These are phyloP conservation scores for Hypoxylon subgilvum DNA, from an alignment of 495 filamentous ascomycete species.

Conservation along the genomic window DNA sequence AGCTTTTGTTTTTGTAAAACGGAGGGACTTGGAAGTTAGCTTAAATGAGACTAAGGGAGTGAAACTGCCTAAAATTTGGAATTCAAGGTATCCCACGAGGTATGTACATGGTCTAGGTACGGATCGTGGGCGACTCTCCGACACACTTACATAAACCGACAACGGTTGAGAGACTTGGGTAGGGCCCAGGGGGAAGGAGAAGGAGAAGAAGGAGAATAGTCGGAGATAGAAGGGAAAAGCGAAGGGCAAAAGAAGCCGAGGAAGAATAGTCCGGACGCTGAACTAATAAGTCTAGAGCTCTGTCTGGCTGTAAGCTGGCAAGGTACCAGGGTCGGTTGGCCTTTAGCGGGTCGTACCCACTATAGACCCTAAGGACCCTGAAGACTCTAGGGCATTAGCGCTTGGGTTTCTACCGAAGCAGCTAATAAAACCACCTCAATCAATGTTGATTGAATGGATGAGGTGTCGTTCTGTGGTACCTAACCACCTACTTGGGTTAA, in stretches of 20 bases:
- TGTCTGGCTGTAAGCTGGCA: not conserved
- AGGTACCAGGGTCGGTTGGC: constrained; percentile 20
- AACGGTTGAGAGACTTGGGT: not conserved
- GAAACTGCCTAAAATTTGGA: too few relatives aligned
- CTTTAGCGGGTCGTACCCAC: constrained; percentile 37
- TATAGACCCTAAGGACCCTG: constrained; percentile 29
- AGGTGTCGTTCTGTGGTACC: too few relatives aligned
- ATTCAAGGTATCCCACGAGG: too few relatives aligned
- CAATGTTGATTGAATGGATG: too few relatives aligned
- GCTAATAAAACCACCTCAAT: constrained; percentile 17
- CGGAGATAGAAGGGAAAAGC: constrained; percentile 25
- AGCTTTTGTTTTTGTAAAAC: too few relatives aligned
- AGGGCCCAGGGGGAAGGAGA: not conserved
- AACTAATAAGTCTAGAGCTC: constrained; percentile 2
- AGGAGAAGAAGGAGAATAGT: not conserved
- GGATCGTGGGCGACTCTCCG: too few relatives aligned
- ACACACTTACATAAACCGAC: not conserved
- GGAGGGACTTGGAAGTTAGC: too few relatives aligned
- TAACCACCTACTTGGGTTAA: constrained; percentile 1
- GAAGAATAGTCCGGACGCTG: too few relatives aligned
- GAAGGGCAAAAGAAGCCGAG: constrained; percentile 17
- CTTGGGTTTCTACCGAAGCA: constrained; percentile 26
- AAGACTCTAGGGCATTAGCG: constrained; percentile 31
- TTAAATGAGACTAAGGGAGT: too few relatives aligned
- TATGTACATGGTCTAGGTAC: not conserved